Evolutionary conservation across 148 eudicot genomes (phyloP).

Genomic region (Vaccinium myrtillus): DNA sequence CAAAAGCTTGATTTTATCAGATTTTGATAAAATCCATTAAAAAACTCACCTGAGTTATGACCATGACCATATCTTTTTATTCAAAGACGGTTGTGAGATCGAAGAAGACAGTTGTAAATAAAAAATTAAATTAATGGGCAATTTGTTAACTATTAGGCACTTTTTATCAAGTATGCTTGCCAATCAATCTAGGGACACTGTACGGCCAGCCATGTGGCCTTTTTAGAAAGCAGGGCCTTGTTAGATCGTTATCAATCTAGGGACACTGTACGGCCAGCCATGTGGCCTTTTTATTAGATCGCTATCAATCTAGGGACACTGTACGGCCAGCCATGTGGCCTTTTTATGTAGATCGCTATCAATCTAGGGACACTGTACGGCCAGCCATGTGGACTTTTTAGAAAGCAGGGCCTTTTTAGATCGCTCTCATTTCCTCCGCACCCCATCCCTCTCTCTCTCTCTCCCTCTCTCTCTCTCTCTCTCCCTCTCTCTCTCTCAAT

Average conservation of each 20-base stretch:
- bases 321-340: background rate
- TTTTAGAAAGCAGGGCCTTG: too few species aligned
- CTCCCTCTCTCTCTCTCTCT: background rate
- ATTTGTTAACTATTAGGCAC: background rate
- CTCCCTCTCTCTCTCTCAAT: background rate
- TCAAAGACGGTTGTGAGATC: too few species aligned
- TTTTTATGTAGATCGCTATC: too few species aligned
- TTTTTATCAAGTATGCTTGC: background rate
- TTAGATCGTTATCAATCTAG: background rate
- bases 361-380: background rate
- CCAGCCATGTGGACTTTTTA: background rate
- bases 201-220: background rate
- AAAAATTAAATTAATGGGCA: too few species aligned
- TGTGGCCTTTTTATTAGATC: too few species aligned
- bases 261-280: background rate
- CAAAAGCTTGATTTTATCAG: too few species aligned
- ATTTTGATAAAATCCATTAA: too few species aligned
- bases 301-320: constrained; percentile 2
- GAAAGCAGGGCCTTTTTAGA: background rate
- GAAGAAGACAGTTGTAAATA: too few species aligned
- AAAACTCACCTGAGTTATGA: too few species aligned
- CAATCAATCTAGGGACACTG: background rate
- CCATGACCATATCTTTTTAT: too few species aligned
- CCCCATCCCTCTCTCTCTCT: background rate
- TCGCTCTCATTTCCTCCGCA: background rate